Evolutionary conservation across 1,284 basidiomycete species (phyloP), one percentile per base, ranked within the genome.

Genomic region (Ustilago bromivora): DNA sequence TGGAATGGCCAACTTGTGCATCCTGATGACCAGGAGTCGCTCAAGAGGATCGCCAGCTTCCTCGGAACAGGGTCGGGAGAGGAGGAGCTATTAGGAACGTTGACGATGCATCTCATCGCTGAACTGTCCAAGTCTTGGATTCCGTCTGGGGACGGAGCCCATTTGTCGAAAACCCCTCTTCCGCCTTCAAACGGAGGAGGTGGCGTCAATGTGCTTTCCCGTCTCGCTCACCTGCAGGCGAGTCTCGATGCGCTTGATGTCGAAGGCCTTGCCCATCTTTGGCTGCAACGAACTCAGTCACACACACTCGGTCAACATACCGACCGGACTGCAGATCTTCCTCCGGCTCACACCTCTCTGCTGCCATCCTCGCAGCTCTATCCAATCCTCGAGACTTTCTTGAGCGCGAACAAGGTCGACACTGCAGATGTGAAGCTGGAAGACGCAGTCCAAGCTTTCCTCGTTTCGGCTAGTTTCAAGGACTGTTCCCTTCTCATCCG

Each of bases 381-480:
- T 2, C 4, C 59, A n/a, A 11, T 66, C 9, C 38, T 70, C 47
- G 40, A 61, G n/a, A 4, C 51, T 0, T 51, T 74, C 52, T 59
- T 68, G n/a, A 41, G 41, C 17, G n/a, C 59, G 13, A 40, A 7
- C 36, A 23, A 10, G 9, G 4, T 49, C 2, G 36, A 11, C 10
- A 2, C 23, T 2, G 41, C 0, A 3, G 51, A 65, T 19, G 43
- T 63, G 12, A 31, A 12, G n/a, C 35, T 68, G 9, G 58, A 68
- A 36, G 58, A 57, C 7, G 66, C 71, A 40, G 43, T 68, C 1
- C 71, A 74, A n/a, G 71, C 71, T 4, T 94, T 94, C 84, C 88
- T 94, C 38, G 90, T 98, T 54, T 93, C 93, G 10, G 93, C 94
- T n/a, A 93, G 93, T 12, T 95, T 98, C 90, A 98, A 98, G 86